Percentiles rank a stretch among this genome's conserved stretches.
These are phyloP conservation scores for Aspergillus arachidicola DNA, from an alignment of 2,329 filamentous ascomycete species.

Conservation along the genomic window DNA sequence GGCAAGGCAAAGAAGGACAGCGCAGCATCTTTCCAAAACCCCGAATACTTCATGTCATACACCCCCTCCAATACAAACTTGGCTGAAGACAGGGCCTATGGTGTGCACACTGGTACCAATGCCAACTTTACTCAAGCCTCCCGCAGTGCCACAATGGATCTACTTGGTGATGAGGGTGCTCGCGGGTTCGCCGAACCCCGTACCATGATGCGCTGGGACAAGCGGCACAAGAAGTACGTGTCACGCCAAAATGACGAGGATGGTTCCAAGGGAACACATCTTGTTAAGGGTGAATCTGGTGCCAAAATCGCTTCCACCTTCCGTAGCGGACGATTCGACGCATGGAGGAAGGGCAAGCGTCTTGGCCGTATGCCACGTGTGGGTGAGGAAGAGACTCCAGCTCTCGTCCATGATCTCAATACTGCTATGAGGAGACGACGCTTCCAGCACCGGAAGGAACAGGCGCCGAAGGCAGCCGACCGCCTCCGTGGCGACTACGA, in stretches of 20 bases:
- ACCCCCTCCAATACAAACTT: constrained; percentile 77
- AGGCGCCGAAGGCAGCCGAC: constrained; percentile 90
- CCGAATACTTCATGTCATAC: constrained; percentile 96
- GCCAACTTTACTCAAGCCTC: constrained; percentile 85
- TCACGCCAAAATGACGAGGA: constrained; percentile 90
- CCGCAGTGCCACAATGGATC: constrained; percentile 86
- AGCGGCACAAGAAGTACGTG: constrained; percentile 95
- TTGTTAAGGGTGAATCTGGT: constrained; percentile 86
- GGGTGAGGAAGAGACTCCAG: constrained; percentile 72
- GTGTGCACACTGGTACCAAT: constrained; percentile 78
- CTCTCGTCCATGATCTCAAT: constrained; percentile 32
- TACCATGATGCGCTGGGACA: constrained; percentile 89
- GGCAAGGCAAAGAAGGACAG: constrained; percentile 57
- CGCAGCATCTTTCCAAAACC: constrained; percentile 69
- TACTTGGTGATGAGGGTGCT: constrained; percentile 80
- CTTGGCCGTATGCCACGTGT: constrained; percentile 76
- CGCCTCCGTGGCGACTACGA: constrained; percentile 90
- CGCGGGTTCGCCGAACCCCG: constrained; percentile 78
- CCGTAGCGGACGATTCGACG: constrained; percentile 89
- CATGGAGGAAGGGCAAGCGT: constrained; percentile 85
- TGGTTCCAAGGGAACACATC: constrained; percentile 73
- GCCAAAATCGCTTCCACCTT: constrained; percentile 95
- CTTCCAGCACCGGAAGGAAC: constrained; percentile 85
- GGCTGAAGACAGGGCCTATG: constrained; percentile 89
- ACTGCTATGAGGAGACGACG: constrained; percentile 53